These are phyloP conservation scores for Aphanomyces astaci DNA, from an alignment of 352 stramenopile species.

Conservation along the genomic window DNA sequence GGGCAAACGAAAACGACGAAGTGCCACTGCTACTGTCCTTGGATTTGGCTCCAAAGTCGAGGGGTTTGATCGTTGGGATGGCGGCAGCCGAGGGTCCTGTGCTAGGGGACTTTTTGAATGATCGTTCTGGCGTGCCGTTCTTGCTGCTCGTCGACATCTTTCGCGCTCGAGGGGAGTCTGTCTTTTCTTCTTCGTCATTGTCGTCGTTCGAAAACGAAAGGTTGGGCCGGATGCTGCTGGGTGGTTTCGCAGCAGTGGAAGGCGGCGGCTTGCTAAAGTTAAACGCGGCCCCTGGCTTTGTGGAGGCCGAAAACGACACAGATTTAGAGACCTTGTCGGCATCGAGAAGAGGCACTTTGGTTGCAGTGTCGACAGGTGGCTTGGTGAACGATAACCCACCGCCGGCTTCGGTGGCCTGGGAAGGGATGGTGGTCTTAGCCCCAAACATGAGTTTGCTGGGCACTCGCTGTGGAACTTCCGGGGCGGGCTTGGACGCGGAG, in stretches of 20 bases:
- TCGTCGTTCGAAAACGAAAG: background rate
- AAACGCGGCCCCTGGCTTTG: background rate
- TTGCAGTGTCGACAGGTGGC: background rate
- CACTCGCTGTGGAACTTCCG: background rate
- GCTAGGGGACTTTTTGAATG: background rate
- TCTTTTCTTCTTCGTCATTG: background rate
- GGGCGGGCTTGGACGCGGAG: background rate
- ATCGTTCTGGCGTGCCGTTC: background rate
- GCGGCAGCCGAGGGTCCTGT: background rate
- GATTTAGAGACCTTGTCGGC: background rate
- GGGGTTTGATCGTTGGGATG: background rate
- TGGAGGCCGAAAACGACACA: slow-evolving; percentile 5
- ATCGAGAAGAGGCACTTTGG: background rate
- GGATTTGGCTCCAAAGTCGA: slow-evolving; percentile 3
- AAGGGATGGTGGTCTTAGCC: background rate
- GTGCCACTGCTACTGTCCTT: background rate
- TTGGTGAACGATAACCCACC: background rate
- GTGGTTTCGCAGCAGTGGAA: background rate
- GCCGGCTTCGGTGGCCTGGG: background rate
- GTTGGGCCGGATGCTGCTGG: background rate
- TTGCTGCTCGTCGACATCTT: slow-evolving; percentile 13
- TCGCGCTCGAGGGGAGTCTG: slow-evolving; percentile 1
- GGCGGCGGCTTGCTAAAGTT: background rate
- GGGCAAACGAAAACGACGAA: background rate
- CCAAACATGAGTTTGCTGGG: slow-evolving; percentile 11